Evolutionary conservation across 2,329 filamentous ascomycete species (phyloP).

Genomic region (Teratosphaeria gauchensis): DNA sequence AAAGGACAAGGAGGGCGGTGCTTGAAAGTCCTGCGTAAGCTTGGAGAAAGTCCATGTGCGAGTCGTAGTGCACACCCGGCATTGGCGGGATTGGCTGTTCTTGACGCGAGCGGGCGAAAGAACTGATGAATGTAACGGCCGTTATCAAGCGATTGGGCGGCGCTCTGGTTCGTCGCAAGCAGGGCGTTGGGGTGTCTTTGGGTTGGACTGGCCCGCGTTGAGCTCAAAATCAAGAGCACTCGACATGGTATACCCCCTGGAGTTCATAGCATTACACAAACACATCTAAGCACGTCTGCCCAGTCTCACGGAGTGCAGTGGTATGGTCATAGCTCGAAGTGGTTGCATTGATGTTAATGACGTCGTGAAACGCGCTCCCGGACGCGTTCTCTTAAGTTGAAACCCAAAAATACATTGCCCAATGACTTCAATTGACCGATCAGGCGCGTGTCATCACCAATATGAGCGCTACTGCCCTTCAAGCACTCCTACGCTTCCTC

Average conservation of each 20-base stretch:
- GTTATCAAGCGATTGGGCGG: neutral
- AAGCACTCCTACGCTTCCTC: conserved; percentile 45
- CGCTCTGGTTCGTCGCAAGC: neutral
- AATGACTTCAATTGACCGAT: too few relatives aligned
- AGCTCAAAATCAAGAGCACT: neutral
- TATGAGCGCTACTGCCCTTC: conserved; percentile 18
- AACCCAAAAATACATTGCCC: too few relatives aligned
- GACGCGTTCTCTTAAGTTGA: too few relatives aligned
- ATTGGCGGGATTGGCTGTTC: neutral
- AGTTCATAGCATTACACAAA: neutral
- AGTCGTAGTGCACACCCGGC: neutral
- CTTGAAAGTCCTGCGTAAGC: conserved; percentile 2
- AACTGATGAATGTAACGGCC: neutral
- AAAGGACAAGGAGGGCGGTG: conserved; percentile 7
- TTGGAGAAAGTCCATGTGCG: neutral
- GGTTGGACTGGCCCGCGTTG: neutral
- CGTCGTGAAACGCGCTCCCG: neutral
- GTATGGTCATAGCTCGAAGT: neutral
- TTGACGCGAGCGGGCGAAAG: too few relatives aligned
- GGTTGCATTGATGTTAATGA: neutral
- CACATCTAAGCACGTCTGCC: neutral
- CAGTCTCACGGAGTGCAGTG: too few relatives aligned
- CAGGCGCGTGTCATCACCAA: neutral
- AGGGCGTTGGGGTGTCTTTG: neutral
- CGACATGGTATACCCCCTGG: neutral